Conservation (phyloP, 2,329 filamentous ascomycete genomes). For the Colletotrichum sidae region DNA sequence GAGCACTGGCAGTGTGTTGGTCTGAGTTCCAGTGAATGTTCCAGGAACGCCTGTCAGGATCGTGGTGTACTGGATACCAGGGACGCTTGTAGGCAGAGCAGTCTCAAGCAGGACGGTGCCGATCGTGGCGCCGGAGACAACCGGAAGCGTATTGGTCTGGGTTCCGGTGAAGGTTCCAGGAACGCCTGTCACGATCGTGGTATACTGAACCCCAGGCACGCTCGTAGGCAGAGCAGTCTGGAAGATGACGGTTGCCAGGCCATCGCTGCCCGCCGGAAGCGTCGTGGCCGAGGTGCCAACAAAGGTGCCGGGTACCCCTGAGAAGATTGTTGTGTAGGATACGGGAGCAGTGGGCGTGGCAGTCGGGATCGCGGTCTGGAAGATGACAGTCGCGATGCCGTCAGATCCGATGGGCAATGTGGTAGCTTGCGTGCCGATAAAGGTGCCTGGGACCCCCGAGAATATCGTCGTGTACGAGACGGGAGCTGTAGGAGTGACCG, state of each 20-base stretch:
- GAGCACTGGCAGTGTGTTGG: not conserved
- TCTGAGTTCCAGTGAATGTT: constrained; percentile 4
- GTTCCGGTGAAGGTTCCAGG: not conserved
- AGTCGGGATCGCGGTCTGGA: constrained; percentile 7
- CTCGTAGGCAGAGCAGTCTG: not conserved
- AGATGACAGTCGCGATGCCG: constrained; percentile 5
- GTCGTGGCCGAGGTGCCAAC: constrained; percentile 2
- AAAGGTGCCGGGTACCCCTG: constrained; percentile 19
- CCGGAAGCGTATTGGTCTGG: constrained; percentile 1
- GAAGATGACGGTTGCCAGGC: constrained; percentile 14
- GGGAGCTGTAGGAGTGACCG: not conserved
- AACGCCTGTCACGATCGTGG: not conserved
- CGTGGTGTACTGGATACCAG: not conserved
- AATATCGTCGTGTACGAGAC: constrained; percentile 1
- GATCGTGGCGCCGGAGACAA: not conserved
- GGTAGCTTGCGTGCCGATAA: not conserved
- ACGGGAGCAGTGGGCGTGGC: not conserved
- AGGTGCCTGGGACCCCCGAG: constrained; percentile 4
- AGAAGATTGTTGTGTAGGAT: constrained; percentile 13
- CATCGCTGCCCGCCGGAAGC: constrained; percentile 13
- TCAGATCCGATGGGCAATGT: constrained; percentile 2
- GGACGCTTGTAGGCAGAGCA: constrained; percentile 6
- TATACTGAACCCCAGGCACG: not conserved
- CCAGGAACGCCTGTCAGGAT: constrained; percentile 13
- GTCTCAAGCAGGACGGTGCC: constrained; percentile 23